Evolutionary conservation across 23 red algal species (phyloP).

Genomic region (Agarophyton chilense): DNA sequence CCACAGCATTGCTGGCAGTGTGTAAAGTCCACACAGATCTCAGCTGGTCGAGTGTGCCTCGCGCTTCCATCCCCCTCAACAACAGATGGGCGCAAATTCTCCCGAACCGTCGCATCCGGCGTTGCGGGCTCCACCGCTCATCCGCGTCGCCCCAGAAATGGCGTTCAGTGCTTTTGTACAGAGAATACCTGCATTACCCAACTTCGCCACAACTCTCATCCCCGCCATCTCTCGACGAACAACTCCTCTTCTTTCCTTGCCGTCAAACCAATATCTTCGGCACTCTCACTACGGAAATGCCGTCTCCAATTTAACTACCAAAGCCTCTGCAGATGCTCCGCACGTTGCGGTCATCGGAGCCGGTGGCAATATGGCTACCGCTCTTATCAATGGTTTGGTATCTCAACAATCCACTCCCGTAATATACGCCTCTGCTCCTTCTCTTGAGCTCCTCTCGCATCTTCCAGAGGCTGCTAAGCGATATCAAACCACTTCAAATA

Average conservation of each 20-base stretch:
- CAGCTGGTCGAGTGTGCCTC: too few species aligned
- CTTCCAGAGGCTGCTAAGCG: neutral
- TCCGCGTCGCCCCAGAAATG: too few species aligned
- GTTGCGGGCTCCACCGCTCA: too few species aligned
- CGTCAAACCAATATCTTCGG: neutral
- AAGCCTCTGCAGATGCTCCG: neutral
- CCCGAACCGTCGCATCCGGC: too few species aligned
- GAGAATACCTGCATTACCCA: neutral
- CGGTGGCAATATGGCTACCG: slow-evolving; percentile 53
- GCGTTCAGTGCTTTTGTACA: neutral
- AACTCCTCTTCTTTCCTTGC: neutral
- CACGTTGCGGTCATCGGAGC: slow-evolving; percentile 36
- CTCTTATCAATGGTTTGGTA: slow-evolving; percentile 35
- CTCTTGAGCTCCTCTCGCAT: neutral
- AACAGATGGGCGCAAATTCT: too few species aligned
- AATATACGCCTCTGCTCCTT: slow-evolving; percentile 40
- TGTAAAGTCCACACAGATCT: too few species aligned
- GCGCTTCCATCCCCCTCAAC: too few species aligned
- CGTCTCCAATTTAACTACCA: neutral
- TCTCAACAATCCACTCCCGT: neutral
- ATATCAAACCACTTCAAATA: slow-evolving; percentile 23
- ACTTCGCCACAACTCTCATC: neutral
- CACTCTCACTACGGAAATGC: neutral
- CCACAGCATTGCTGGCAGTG: too few species aligned
- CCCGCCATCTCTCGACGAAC: neutral